Base-by-base conservation (phyloP, 495 filamentous ascomycete species). In the Sordaria brevicollis region DNA sequence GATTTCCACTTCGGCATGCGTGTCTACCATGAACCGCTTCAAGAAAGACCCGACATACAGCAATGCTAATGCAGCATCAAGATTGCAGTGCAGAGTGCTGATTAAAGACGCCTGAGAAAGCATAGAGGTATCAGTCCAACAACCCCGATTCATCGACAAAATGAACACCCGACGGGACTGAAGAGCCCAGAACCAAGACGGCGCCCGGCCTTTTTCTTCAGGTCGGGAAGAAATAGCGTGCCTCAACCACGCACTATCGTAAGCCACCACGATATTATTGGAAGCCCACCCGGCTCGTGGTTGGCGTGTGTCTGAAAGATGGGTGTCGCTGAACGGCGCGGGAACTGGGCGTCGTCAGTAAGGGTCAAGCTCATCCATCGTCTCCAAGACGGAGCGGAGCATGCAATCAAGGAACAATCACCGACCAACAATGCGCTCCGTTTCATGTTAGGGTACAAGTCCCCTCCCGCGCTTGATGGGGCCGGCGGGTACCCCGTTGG, bases 361-460 rank as follows among this genome's bases (percentile, higher is more conserved):
- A 57, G 49, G 49, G 49, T 57, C 10, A n/a, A n/a, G n/a, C n/a
- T 21, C 49, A 29, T 25, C 17, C 43, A 54, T 54, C 43, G 29
- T 54, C 43, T 29, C 35, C 65, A 29, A 29, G 67, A 31, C 37
- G 67, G 31, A 34, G 65, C 65, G 19, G 38, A 57, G 34, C 66
- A 41, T 25, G 34, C 34, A 67, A 68, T 31, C 41, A 49, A 49
- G 43, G 43, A 54, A 54, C 43, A 25, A 54, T 54, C 19, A 25
- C 19, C 43, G 21, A 54, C 43, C 43, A 54, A 54, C 43, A 25
- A 54, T 29, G 43, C 43, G 35, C 70, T 70, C 72, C 70, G 68
- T 74, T 74, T 74, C 70, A 68, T 39, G 71, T 74, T 72, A 70
- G 66, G 9, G 33, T 37, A 0, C 3, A 72, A 54, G 71, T 74